Evolutionary conservation across 2,329 filamentous ascomycete species (phyloP), one percentile per base, ranked within the genome.

Genomic region (Diaporthe velutina): DNA sequence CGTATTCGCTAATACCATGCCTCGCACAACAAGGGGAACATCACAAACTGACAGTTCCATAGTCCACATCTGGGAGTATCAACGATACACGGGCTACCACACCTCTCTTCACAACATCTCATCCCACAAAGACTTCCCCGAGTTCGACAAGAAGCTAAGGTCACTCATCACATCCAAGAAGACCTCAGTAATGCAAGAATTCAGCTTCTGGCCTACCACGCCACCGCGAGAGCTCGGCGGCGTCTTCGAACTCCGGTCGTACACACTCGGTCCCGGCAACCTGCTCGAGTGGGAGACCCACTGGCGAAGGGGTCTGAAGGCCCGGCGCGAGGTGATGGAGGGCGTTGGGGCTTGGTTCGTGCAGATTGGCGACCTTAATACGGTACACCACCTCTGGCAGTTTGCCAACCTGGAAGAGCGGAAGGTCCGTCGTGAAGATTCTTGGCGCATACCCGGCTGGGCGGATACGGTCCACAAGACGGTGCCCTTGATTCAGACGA

Each of bases 11-110:
- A 19, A 19, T 50, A 3, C 19, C 33, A 8, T 33, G 3, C 25
- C 4, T 33, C 22, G 17, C 60, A 19, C 60, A 40, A 45, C 42
- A 54, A 40, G n/a, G 60, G 25, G n/a, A 22, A 15, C 15, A 66
- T n/a, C 35, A 57, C 42, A 70, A 42, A 64, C 35, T 64, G 8
- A 75, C 64, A 73, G 40, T 13, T 25, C 38, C 2, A 25, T 52
- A 98, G 97, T 99, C 68, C 97, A 99, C 83, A 99, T 99, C 81
- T 99, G 97, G 97, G 97, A 99, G 85, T 99, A 99, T 84, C 96
- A 98, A 85, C 93, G 96, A 80, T 99, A 98, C 86, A 90, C 96
- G 79, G 97, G 97, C 76, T 98, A 98, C 85, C 97, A 99, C 85
- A 92, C 93, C 76, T 98, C 97, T 28, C 89, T 98, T 61, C 91